A percentile compares a stretch with the other conserved stretches of the same genome.
phyloP scores from a whole-genome alignment of 345 rosid genomes.

The Boechera divaricarpa region DNA sequence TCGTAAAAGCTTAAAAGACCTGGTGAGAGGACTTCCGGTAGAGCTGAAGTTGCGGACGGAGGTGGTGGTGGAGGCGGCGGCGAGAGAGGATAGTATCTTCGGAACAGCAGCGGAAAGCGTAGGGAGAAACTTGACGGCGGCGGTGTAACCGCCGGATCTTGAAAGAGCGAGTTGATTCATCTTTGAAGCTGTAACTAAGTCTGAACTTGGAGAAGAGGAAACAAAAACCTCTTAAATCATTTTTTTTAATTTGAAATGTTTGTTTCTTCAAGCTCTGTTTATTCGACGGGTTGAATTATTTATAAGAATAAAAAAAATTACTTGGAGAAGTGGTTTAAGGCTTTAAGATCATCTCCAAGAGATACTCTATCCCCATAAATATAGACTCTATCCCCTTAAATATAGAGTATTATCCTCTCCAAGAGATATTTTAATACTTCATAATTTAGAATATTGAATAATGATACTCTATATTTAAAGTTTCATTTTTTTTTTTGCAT shows the following conservation, averaged over 20 bases:
- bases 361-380: too few species aligned
- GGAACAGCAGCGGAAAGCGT: neutral
- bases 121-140: neutral
- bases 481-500: too few species aligned
- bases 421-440: too few species aligned
- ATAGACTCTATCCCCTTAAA: too few species aligned
- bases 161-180: slow-evolving; percentile 9
- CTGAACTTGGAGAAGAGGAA: neutral
- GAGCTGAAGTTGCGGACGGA: slow-evolving; percentile 5
- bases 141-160: slow-evolving; percentile 10
- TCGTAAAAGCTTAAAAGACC: neutral
- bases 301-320: neutral
- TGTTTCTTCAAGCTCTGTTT: neutral
- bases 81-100: neutral
- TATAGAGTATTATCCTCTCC: too few species aligned
- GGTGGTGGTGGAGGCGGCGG: neutral
- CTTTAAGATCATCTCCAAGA: too few species aligned
- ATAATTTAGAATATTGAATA: too few species aligned
- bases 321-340: neutral
- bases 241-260: neutral
- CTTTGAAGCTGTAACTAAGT: neutral
- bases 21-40: slow-evolving; percentile 1
- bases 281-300: neutral
- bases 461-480: too few species aligned
- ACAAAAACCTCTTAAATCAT: slow-evolving; percentile 1